Conservation (phyloP, 78 protist genomes). For the slime mould (Dictyostelium discoideum) region dicty_2.7 NC_007090.3:4361001-4361500, state of each 20-base stretch:
- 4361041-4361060: not conserved
- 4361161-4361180: not conserved
- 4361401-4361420: not conserved
- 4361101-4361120: too few species aligned
- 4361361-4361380: not conserved
- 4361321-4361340: not conserved
- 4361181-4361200: not conserved
- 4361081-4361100: too few species aligned
- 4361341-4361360: not conserved
- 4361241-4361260: not conserved
- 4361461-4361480: not conserved
- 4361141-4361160: too few species aligned
- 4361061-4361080: not conserved
- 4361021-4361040: not conserved
- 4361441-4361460: not conserved
- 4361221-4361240: not conserved
- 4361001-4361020: not conserved
- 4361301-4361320: conserved; percentile 11
- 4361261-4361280: not conserved
- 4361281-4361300: not conserved
- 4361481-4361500: not conserved
- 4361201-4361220: not conserved
- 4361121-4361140: too few species aligned
- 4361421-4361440: not conserved
- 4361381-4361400: not conserved